Evolutionary conservation across 345 rosid species (phyloP), one percentile per base, ranked within the genome.

Genomic region (Ricinus communis): DNA sequence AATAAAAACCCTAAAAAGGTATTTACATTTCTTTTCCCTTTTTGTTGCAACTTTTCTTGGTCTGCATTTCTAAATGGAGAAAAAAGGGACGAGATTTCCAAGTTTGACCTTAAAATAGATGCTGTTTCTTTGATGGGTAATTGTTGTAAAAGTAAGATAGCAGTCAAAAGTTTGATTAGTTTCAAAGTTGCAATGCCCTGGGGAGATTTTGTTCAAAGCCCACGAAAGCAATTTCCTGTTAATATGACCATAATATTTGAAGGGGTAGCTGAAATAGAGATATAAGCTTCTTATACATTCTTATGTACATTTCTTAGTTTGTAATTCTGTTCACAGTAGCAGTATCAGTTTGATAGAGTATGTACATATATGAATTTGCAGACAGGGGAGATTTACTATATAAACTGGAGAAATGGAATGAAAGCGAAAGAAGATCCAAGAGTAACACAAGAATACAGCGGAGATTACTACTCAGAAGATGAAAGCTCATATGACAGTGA

Each of bases 321-420:
- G 47, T 43, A 12, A 12, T 43, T 8, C 1, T 43, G 5, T 43
- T 8, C 14, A 12, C 7, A 43, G 47, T 43, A 33, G 38, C 38
- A 33, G 38, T 33, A 6, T 33, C 6, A 33, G 38, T 33, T 33
- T 33, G 38, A 33, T 33, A 33, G 2, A 33, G 6, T 33, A 33
- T 33, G 38, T 33, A 33, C 6, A 2, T 2, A 33, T 33, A n/a
- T 33, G 6, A 33, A 2, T 33, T 33, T 33, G 38, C 6, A 43
- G 47, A 43, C 47, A 43, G 47, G 47, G 75, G 98, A 91, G 78
- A 65, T 94, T 41, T 91, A 91, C 78, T 91, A 87, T 80, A 84
- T 89, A 73, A 88, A 85, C 85, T 89, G 95, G 96, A 87, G 82
- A 70, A 84, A 75, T 19, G 95, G 97, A 41, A 79, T 77, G 86